phyloP scores from a whole-genome alignment of 441 rosid species.

The Erodium texanum region DNA sequence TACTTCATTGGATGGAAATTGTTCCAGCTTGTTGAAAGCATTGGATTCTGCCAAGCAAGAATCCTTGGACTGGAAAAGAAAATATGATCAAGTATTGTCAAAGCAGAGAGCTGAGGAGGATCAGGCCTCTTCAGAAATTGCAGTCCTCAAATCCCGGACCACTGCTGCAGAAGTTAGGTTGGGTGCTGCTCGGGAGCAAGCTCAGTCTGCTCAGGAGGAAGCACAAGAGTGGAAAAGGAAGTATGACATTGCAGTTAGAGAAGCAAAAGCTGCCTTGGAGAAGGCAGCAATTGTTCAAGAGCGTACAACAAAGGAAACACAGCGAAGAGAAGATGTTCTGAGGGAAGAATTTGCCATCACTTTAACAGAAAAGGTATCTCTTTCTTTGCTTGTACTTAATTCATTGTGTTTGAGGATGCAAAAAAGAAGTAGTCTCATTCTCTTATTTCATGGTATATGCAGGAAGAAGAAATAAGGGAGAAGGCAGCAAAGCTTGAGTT shows the following conservation, averaged over 20 bases:
- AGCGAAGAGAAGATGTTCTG: constrained; percentile 75
- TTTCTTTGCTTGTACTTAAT: constrained; percentile 9
- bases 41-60: constrained; percentile 75
- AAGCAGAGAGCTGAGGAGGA: constrained; percentile 80
- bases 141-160: constrained; percentile 65
- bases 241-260: constrained; percentile 79
- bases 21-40: constrained; percentile 61
- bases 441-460: constrained; percentile 24
- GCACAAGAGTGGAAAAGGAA: constrained; percentile 93
- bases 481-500: constrained; percentile 59
- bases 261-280: constrained; percentile 85
- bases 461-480: constrained; percentile 79
- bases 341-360: constrained; percentile 60
- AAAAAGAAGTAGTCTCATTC: neutral
- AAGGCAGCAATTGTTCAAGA: constrained; percentile 88
- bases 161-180: constrained; percentile 94
- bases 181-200: constrained; percentile 90
- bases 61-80: constrained; percentile 64
- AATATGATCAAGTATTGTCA: constrained; percentile 53
- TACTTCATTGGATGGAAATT: constrained; percentile 73
- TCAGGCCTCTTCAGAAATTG: constrained; percentile 64
- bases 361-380: constrained; percentile 59
- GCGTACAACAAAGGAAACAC: constrained; percentile 69
- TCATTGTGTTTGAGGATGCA: neutral
- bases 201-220: constrained; percentile 80